A percentile compares a stretch with the other conserved stretches of the same genome.
phyloP scores from a whole-genome alignment of 23 red algal genomes.

The Rhodosorus marinus region DNA sequence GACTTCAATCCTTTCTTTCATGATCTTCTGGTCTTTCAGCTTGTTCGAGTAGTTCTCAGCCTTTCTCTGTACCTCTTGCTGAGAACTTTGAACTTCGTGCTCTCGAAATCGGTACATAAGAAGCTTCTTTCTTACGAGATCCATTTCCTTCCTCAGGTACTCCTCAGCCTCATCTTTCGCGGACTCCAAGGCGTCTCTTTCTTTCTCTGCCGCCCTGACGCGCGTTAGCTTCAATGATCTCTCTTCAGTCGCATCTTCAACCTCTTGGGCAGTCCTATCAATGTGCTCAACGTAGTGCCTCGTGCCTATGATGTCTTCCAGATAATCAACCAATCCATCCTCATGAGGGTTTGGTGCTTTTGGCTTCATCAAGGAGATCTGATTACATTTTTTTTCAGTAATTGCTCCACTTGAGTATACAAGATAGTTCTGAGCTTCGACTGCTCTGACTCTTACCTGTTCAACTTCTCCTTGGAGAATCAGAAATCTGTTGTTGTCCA shows the following conservation, averaged over 20 bases:
- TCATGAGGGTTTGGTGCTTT: slow-evolving; percentile 54
- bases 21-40: too few species aligned
- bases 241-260: slow-evolving; percentile 56
- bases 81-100: neutral
- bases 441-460: too few species aligned
- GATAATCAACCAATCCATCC: slow-evolving; percentile 81
- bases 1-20: slow-evolving; percentile 25
- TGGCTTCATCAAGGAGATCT: slow-evolving; percentile 90
- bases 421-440: too few species aligned
- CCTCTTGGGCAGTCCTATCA: slow-evolving; percentile 7
- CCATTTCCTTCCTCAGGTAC: slow-evolving; percentile 50
- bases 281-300: slow-evolving; percentile 29
- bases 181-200: slow-evolving; percentile 58
- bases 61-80: neutral
- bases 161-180: slow-evolving; percentile 71
- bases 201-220: slow-evolving; percentile 55
- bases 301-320: slow-evolving; percentile 95
- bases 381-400: too few species aligned
- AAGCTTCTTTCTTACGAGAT: slow-evolving; percentile 27
- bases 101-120: neutral
- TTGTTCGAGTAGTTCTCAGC: too few species aligned
- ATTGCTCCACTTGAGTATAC: too few species aligned
- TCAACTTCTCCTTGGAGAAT: slow-evolving; percentile 99
- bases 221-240: slow-evolving; percentile 52
- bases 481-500: slow-evolving; percentile 94